A percentile compares a stretch with the other conserved stretches of the same genome.
These are phyloP conservation scores for Termitomyces sp. DNA, from an alignment of 768 basidiomycete genomes.

Conservation along the genomic window DNA sequence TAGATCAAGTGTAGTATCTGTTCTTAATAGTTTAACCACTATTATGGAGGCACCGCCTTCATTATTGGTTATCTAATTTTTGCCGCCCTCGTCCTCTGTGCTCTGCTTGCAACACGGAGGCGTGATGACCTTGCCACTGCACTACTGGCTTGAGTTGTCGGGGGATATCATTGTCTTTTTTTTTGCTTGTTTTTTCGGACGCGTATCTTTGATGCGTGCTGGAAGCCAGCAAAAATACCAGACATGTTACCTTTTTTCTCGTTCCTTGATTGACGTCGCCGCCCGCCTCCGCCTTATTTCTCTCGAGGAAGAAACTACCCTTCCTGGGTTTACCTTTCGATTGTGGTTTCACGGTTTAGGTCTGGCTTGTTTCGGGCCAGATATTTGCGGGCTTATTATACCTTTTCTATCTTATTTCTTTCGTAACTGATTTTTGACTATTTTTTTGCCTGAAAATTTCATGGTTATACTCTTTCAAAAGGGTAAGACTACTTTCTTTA, in stretches of 20 bases:
- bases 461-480: too few species aligned
- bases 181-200: constrained; percentile 12
- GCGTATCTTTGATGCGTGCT: constrained; percentile 2
- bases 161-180: constrained; percentile 35
- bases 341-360: too few species aligned
- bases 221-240: constrained; percentile 9
- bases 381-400: too few species aligned
- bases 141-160: constrained; percentile 58
- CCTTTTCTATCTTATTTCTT: too few species aligned
- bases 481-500: not conserved
- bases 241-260: too few species aligned
- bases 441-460: too few species aligned
- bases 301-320: too few species aligned
- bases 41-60: constrained; percentile 50
- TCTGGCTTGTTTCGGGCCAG: too few species aligned
- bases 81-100: constrained; percentile 41
- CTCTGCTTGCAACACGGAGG: constrained; percentile 55
- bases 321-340: too few species aligned
- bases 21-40: constrained; percentile 82
- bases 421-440: too few species aligned
- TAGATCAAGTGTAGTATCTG: constrained; percentile 98
- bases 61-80: constrained; percentile 55
- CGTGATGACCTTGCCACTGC: constrained; percentile 52
- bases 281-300: too few species aligned
- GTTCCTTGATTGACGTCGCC: too few species aligned